These are phyloP conservation scores for Fusarium secorum DNA, from an alignment of 2,329 filamentous ascomycete genomes.

Conservation along the genomic window DNA sequence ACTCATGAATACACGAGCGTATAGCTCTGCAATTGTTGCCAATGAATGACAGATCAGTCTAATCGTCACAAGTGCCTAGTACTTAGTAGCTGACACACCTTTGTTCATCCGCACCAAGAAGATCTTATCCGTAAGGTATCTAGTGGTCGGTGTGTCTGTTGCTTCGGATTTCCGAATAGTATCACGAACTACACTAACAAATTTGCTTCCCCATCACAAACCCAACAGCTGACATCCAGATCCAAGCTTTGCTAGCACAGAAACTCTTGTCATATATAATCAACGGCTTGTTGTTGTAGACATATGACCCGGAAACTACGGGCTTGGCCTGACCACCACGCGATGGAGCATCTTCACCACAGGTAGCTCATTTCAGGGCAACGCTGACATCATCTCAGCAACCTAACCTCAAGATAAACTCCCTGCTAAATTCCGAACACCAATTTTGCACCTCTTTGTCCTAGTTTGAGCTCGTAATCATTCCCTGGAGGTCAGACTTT, in stretches of 20 bases:
- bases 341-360: slow-evolving; percentile 2
- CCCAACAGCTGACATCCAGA: background rate
- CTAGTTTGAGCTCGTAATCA: background rate
- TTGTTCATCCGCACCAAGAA: background rate
- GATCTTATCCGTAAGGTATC: background rate
- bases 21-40: background rate
- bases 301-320: background rate
- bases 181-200: background rate
- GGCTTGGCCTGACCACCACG: background rate
- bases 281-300: background rate
- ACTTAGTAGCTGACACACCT: too few species aligned
- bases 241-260: background rate
- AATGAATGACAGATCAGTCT: background rate
- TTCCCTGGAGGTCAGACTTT: slow-evolving; percentile 12
- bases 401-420: background rate
- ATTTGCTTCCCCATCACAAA: background rate
- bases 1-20: background rate
- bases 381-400: slow-evolving; percentile 2
- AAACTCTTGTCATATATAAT: background rate
- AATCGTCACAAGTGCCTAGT: background rate
- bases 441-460: background rate
- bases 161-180: background rate
- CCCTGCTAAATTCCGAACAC: background rate
- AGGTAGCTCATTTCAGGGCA: background rate
- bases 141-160: background rate